Evolutionary conservation across 2,329 filamentous ascomycete species (phyloP).

Genomic region (Akanthomyces dipterigenus): DNA sequence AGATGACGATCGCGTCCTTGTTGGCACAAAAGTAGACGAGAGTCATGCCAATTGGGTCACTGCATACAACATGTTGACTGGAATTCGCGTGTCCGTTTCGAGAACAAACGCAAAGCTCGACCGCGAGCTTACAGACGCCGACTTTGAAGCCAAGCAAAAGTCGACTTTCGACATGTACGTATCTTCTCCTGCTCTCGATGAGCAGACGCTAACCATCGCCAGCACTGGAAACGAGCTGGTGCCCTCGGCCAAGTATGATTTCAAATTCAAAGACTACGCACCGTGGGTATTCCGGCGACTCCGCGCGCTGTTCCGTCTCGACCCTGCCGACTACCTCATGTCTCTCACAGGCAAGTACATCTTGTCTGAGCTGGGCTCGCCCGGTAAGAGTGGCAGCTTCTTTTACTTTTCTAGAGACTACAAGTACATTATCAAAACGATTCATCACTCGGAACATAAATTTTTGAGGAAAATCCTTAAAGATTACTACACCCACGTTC

Average conservation of each 20-base stretch:
- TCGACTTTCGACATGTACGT: conserved; percentile 96
- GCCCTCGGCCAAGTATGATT: conserved; percentile 97
- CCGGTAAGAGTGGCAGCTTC: conserved; percentile 97
- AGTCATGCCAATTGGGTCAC: conserved; percentile 96
- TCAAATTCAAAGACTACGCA: conserved; percentile 99
- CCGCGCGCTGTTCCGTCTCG: conserved; percentile 78
- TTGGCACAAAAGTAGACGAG: conserved; percentile 96
- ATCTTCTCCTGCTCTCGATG: background rate
- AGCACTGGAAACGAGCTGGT: conserved; percentile 95
- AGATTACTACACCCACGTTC: conserved; percentile 91
- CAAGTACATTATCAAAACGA: conserved; percentile 99
- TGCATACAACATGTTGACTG: conserved; percentile 99
- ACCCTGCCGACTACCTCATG: conserved; percentile 97
- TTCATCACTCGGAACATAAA: conserved; percentile 91
- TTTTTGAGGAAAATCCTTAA: conserved; percentile 77
- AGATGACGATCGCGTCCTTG: conserved; percentile 88
- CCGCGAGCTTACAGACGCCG: conserved; percentile 77
- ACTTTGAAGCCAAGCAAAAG: conserved; percentile 93
- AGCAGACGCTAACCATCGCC: conserved; percentile 15
- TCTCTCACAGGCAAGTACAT: conserved; percentile 98
- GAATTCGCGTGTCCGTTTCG: conserved; percentile 94
- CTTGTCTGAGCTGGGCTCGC: conserved; percentile 90
- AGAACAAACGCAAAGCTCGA: conserved; percentile 96
- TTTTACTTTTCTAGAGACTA: conserved; percentile 99
- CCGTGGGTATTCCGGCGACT: conserved; percentile 97